phyloP scores from a whole-genome alignment of 2,329 filamentous ascomycete genomes.

The Botrytis hyacinthi region DNA sequence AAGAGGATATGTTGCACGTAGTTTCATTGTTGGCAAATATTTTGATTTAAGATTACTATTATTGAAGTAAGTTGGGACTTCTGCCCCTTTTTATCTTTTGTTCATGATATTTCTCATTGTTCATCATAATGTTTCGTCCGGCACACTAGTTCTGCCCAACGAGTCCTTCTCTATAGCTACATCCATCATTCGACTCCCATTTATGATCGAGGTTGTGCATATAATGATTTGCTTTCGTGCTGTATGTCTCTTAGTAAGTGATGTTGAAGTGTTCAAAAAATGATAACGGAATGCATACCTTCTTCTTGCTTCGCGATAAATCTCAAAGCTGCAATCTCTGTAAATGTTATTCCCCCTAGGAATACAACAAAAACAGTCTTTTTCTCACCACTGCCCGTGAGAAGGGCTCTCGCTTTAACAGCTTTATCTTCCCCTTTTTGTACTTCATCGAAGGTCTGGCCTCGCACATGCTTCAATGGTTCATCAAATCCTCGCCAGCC shows the following conservation, averaged over 20 bases:
- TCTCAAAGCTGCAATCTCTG: constrained; percentile 88
- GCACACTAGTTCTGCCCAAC: constrained; percentile 33
- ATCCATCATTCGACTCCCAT: constrained; percentile 85
- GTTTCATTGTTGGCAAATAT: constrained; percentile 6
- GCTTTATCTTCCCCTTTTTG: constrained; percentile 94
- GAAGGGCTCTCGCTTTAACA: constrained; percentile 76
- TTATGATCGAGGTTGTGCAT: constrained; percentile 88
- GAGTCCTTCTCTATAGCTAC: constrained; percentile 68
- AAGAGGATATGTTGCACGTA: background rate
- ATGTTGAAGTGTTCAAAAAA: background rate
- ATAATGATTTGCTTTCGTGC: constrained; percentile 81
- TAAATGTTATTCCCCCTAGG: constrained; percentile 92
- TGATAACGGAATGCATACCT: constrained; percentile 43
- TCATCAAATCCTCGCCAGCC: constrained; percentile 96
- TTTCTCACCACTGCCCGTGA: constrained; percentile 71
- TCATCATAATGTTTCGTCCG: constrained; percentile 33
- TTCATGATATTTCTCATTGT: constrained; percentile 18
- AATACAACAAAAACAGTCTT: constrained; percentile 97
- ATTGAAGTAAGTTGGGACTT: background rate
- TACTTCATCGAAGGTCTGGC: constrained; percentile 85
- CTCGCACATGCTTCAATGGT: constrained; percentile 79
- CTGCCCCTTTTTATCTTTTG: constrained; percentile 14
- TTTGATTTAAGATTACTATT: constrained; percentile 21
- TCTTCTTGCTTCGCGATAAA: constrained; percentile 86
- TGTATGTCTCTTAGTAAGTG: constrained; percentile 36